phyloP scores from a whole-genome alignment of 108 stramenopile genomes.

The Stephanodiscus minutulus region DNA sequence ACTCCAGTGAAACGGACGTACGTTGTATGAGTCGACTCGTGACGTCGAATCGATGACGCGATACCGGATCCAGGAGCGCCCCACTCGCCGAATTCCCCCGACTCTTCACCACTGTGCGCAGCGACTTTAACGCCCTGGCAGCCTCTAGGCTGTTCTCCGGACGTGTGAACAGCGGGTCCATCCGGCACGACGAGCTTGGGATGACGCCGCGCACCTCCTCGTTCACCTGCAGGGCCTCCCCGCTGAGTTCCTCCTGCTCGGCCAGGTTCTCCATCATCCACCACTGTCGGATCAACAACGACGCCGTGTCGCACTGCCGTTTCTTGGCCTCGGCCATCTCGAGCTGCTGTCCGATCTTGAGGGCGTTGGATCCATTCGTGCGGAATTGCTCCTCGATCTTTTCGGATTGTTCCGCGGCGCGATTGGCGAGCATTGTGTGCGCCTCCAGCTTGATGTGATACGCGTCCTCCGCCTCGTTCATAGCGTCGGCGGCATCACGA shows the following conservation, averaged over 20 bases:
- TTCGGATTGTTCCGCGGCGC: conserved; percentile 61
- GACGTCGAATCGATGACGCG: conserved; percentile 71
- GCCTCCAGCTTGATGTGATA: conserved; percentile 84
- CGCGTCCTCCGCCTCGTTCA: conserved; percentile 64
- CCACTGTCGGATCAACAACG: conserved; percentile 80
- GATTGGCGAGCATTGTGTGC: conserved; percentile 66
- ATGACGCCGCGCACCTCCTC: conserved; percentile 76
- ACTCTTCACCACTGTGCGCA: conserved; percentile 78
- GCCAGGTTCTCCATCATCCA: conserved; percentile 88
- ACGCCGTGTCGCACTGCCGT: conserved; percentile 76
- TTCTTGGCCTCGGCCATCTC: conserved; percentile 84
- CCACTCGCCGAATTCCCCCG: conserved; percentile 63
- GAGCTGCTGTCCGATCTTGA: conserved; percentile 82
- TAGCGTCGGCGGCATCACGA: conserved; percentile 65
- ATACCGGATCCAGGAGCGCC: conserved; percentile 47
- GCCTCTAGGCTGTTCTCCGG: conserved; percentile 77
- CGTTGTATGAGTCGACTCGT: conserved; percentile 73
- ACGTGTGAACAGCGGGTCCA: conserved; percentile 79
- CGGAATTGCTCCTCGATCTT: conserved; percentile 81
- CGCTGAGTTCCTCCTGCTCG: conserved; percentile 71
- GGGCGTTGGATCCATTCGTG: conserved; percentile 75
- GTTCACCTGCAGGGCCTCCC: conserved; percentile 64
- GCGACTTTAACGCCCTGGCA: conserved; percentile 62
- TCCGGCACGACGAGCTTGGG: conserved; percentile 62
- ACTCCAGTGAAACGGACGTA: conserved; percentile 72